phyloP scores from a whole-genome alignment of 2,329 filamentous ascomycete species.

The Penicillium sp. region DNA sequence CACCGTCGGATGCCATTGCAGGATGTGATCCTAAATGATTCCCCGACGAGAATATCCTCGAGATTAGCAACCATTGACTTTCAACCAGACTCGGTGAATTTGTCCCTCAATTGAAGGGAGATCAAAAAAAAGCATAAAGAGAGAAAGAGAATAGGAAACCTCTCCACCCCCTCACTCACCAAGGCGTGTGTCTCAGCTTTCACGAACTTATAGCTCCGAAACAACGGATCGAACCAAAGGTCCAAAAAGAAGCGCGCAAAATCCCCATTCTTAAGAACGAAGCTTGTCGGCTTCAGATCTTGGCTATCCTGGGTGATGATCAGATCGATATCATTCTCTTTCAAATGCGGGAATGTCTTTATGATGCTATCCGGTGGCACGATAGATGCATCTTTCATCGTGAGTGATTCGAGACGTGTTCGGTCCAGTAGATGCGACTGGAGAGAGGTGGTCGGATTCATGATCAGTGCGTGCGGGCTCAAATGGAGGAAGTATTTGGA shows the following conservation, averaged over 20 bases:
- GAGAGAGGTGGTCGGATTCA: slow-evolving; percentile 68
- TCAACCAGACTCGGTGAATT: slow-evolving; percentile 21
- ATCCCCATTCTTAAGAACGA: slow-evolving; percentile 74
- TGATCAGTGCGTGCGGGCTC: slow-evolving; percentile 78
- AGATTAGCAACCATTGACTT: too few relatives aligned
- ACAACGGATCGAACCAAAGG: slow-evolving; percentile 92
- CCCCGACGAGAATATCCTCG: neutral
- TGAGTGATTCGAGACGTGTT: slow-evolving; percentile 63
- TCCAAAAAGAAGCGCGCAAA: slow-evolving; percentile 93
- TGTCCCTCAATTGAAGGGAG: neutral
- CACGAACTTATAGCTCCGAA: slow-evolving; percentile 90
- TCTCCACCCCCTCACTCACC: slow-evolving; percentile 47
- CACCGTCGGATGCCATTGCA: slow-evolving; percentile 96
- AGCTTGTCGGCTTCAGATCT: slow-evolving; percentile 69
- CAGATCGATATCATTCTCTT: slow-evolving; percentile 69
- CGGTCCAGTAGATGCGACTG: slow-evolving; percentile 65
- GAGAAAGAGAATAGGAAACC: too few relatives aligned
- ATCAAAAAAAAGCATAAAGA: neutral
- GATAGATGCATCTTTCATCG: slow-evolving; percentile 79
- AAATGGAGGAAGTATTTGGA: slow-evolving; percentile 82
- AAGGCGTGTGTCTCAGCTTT: slow-evolving; percentile 89
- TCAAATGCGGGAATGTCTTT: slow-evolving; percentile 82
- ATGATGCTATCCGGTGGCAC: slow-evolving; percentile 97
- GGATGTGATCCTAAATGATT: slow-evolving; percentile 64
- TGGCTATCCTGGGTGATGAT: slow-evolving; percentile 78